phyloP scores from a whole-genome alignment of 1,139 yeast species.

The Zhuliangozyma parablackwelliae region DNA sequence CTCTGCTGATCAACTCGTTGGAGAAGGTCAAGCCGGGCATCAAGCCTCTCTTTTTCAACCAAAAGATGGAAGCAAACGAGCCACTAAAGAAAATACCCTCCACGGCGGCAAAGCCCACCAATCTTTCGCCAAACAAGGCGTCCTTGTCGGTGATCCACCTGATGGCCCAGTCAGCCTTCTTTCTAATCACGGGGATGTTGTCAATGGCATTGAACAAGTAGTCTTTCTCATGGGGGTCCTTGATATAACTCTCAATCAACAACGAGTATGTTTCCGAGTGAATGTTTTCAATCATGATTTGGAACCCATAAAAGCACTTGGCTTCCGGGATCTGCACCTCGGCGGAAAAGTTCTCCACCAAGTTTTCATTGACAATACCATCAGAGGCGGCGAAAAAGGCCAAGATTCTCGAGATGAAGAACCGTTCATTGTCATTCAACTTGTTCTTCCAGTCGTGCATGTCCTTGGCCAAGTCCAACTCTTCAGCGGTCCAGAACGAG shows the following conservation, averaged over 20 bases:
- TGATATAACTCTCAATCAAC: constrained; percentile 88
- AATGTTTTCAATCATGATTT: constrained; percentile 99
- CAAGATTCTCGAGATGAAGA: constrained; percentile 81
- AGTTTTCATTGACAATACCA: constrained; percentile 95
- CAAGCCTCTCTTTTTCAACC: constrained; percentile 96
- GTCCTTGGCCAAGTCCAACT: constrained; percentile 93
- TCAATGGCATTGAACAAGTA: constrained; percentile 91
- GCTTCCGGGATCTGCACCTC: constrained; percentile 98
- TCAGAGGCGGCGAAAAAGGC: constrained; percentile 99
- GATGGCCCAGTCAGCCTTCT: constrained; percentile 97
- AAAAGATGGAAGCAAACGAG: constrained; percentile 94
- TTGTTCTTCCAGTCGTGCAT: constrained; percentile 82
- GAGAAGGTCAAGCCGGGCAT: constrained; percentile 99
- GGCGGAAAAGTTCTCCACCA: constrained; percentile 94
- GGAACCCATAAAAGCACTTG: constrained; percentile 97
- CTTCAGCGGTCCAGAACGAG: constrained; percentile 99
- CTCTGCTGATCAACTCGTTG: constrained; percentile 94
- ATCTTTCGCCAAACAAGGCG: constrained; percentile 89
- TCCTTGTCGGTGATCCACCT: constrained; percentile 89
- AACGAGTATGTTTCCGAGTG: constrained; percentile 96
- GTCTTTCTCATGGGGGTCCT: constrained; percentile 89
- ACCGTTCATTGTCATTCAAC: constrained; percentile 85
- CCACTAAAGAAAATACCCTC: constrained; percentile 99
- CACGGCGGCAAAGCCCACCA: constrained; percentile 97
- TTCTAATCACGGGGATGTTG: constrained; percentile 87